Evolutionary conservation across 2,329 filamentous ascomycete species (phyloP), one percentile per base, ranked within the genome.

Genomic region (Sclerotinia glacialis): DNA sequence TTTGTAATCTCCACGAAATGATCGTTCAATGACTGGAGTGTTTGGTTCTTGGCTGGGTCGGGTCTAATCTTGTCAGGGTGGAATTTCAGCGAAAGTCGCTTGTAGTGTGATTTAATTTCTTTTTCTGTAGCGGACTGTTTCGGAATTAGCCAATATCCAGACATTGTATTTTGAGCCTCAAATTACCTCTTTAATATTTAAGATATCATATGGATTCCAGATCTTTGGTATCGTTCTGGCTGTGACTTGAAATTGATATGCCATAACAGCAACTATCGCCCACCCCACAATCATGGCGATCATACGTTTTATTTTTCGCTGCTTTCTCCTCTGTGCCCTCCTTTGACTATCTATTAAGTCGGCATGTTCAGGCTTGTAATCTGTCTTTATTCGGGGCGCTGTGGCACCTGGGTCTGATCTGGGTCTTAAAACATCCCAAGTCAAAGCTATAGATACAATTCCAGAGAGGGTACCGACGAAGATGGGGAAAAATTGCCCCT

Each of bases 401-500:
- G 91, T 90, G 72, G 88, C 90, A 77, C 93, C 89, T 71, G 92
- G 86, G 74, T 93, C 82, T 71, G 82, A 91, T 78, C 86, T 90
- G 54, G 92, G 88, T 77, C 89, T 90, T 75, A 97, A 84, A 73
- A 97, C 87, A 71, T 88, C 91, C 80, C 96, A 97, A 74, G 94
- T 96, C 75, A 96, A 85, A 69, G 94, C 93, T 67, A 97, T 81
- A 44, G 95, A 97, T 79, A 97, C 85, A 72, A 99, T 87, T 76
- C 89, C 88, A 70, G 90, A 88, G 75, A 98, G 85, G 53, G 93
- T 97, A 77, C 97, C 88, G 80, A 98, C 89, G 83, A 99, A 99
- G 86, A 96, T 97, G 73, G 96, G 95, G 84, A 97, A 99, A 83
- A 97, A 97, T 86, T 97, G 92, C 74, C 93, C 93, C 86, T 95